A percentile compares a stretch with the other conserved stretches of the same genome.
phyloP scores from a whole-genome alignment of 352 stramenopile genomes.

The Pythium volutum region DNA sequence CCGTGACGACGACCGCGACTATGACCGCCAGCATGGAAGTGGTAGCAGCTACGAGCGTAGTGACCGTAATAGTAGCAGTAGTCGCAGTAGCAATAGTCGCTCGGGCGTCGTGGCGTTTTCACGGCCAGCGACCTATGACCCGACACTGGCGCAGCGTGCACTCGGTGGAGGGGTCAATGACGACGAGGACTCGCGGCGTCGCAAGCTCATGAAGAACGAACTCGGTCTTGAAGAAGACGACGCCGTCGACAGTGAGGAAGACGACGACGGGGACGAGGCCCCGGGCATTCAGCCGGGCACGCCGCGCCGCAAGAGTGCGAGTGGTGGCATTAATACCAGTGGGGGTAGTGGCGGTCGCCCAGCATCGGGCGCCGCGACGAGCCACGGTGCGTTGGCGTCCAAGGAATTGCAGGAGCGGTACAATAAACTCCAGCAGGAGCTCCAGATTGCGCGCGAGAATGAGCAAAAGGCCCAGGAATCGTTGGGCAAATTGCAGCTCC shows the following conservation, averaged over 20 bases:
- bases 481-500: constrained; percentile 71
- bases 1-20: constrained; percentile 21
- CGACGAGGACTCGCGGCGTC: constrained; percentile 41
- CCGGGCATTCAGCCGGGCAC: neutral
- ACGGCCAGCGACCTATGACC: constrained; percentile 80
- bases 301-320: constrained; percentile 14
- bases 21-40: constrained; percentile 27
- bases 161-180: constrained; percentile 42
- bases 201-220: constrained; percentile 75
- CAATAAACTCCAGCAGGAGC: constrained; percentile 56
- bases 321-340: no score
- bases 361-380: constrained; percentile 24
- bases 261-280: constrained; percentile 36
- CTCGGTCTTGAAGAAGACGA: constrained; percentile 73
- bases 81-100: neutral
- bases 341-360: constrained; percentile 1
- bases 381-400: constrained; percentile 10
- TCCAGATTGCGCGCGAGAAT: constrained; percentile 53
- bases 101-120: constrained; percentile 55
- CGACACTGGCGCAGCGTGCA: constrained; percentile 58
- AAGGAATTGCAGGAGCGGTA: constrained; percentile 36
- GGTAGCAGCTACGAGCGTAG: constrained; percentile 27
- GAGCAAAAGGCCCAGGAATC: constrained; percentile 79
- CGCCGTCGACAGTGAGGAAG: constrained; percentile 39
- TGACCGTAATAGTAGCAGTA: neutral